Conservation (phyloP, 495 filamentous ascomycete species). For the Xylaria castorea region DNA sequence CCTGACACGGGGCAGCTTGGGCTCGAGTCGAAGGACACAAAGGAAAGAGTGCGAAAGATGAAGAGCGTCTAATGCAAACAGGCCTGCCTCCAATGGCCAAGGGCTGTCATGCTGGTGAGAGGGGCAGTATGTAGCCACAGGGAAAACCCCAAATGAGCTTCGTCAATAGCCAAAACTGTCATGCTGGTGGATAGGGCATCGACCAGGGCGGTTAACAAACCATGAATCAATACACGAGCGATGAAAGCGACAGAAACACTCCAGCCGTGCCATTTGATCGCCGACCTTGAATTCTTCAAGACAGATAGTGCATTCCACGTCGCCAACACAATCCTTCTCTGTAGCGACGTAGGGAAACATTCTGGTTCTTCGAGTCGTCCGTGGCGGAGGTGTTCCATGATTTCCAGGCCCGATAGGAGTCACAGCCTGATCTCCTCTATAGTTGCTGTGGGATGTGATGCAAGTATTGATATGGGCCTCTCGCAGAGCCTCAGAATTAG, state of each 20-base stretch:
- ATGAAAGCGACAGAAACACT: slow-evolving; percentile 95
- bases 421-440: slow-evolving; percentile 34
- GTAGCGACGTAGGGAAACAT: slow-evolving; percentile 76
- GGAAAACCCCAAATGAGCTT: neutral
- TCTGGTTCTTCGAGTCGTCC: slow-evolving; percentile 49
- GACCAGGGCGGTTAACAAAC: slow-evolving; percentile 58
- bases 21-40: neutral
- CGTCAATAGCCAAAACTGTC: slow-evolving; percentile 54
- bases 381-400: slow-evolving; percentile 36
- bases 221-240: slow-evolving; percentile 66
- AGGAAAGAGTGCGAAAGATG: neutral
- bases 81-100: neutral
- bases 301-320: slow-evolving; percentile 91
- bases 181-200: slow-evolving; percentile 64
- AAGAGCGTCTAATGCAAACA: slow-evolving; percentile 3
- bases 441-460: slow-evolving; percentile 63
- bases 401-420: slow-evolving; percentile 18
- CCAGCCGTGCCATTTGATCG: slow-evolving; percentile 79
- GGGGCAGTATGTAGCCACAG: neutral
- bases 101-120: neutral
- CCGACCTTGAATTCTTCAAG: slow-evolving; percentile 94
- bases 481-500: slow-evolving; percentile 66
- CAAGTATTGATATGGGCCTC: slow-evolving; percentile 81
- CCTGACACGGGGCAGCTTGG: neutral
- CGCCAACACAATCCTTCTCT: slow-evolving; percentile 88